Percentiles rank a stretch among this genome's conserved stretches.
Conservation (phyloP, 2,329 filamentous ascomycete species). For the Scedosporium dehoogii region DNA sequence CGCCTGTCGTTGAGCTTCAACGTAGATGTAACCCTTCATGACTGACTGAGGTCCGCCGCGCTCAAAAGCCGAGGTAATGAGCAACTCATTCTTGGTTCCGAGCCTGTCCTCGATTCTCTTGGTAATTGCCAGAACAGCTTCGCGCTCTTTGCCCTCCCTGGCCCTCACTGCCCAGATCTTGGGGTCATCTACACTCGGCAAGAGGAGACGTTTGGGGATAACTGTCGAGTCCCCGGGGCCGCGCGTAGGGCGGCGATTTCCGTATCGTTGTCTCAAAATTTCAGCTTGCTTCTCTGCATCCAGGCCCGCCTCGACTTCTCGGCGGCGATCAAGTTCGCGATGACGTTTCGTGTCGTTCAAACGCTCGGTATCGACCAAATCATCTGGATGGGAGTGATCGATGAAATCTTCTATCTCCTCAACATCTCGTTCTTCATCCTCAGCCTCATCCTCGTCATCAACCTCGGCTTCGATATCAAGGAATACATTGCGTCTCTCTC, state of each 20-base stretch:
- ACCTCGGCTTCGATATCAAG: slow-evolving; percentile 98
- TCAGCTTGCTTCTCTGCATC: slow-evolving; percentile 92
- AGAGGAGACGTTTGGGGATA: slow-evolving; percentile 73
- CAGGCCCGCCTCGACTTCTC: slow-evolving; percentile 77
- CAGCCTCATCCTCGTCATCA: slow-evolving; percentile 82
- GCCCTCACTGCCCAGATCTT: slow-evolving; percentile 92
- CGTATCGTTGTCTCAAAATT: slow-evolving; percentile 78
- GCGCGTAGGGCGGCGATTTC: slow-evolving; percentile 59
- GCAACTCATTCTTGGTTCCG: slow-evolving; percentile 68
- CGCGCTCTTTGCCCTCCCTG: slow-evolving; percentile 90
- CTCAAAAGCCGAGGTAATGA: slow-evolving; percentile 87
- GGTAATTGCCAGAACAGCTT: slow-evolving; percentile 79
- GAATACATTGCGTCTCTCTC: slow-evolving; percentile 71
- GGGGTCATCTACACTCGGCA: slow-evolving; percentile 90
- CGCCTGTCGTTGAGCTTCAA: slow-evolving; percentile 79
- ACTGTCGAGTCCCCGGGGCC: slow-evolving; percentile 61
- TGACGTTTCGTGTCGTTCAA: slow-evolving; percentile 87
- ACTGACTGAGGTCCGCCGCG: slow-evolving; percentile 64
- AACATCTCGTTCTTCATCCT: slow-evolving; percentile 82
- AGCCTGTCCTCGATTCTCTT: slow-evolving; percentile 77
- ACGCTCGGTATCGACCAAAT: slow-evolving; percentile 68
- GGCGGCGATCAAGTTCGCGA: slow-evolving; percentile 84
- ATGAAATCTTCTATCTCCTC: slow-evolving; percentile 77
- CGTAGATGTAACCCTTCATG: slow-evolving; percentile 93
- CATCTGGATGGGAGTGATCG: slow-evolving; percentile 83